Base-by-base conservation (phyloP, 2,329 filamentous ascomycete species). In the Diaporthe vexans region DNA sequence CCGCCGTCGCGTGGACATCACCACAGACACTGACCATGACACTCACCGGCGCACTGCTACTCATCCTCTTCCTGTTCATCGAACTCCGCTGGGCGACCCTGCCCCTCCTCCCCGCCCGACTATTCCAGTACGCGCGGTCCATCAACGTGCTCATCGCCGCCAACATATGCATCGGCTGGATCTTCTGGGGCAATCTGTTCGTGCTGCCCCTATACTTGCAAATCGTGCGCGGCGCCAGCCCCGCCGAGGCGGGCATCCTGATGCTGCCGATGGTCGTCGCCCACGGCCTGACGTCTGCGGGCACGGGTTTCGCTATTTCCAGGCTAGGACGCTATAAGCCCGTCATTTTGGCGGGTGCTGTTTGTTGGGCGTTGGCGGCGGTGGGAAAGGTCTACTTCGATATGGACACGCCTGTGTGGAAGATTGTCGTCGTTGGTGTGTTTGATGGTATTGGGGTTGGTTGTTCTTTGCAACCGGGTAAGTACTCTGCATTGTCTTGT, bases 141-240 rank as follows among this genome's bases (percentile, higher is more conserved):
- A 56, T 26, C 1, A 56, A 56, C 13, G 17, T 56, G 13, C 10
- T 56, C 11, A 29, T 56, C 17, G n/a, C 11, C 26, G 9, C 17
- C 52, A 56, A 56, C 24, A 6, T 56, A 7, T 15, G 13, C 26
- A 15, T 56, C 52, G 52, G 52, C 52, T 56, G 52, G 52, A 29
- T 56, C 19, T 56, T 15, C 52, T 56, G 52, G 52, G 52, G 52
- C 24, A 56, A 56, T 29, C 26, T 56, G 13, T 56, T 56, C 52
- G 17, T 56, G 4, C 52, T 56, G 4, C 52, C 52, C 4, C 17
- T 56, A 11, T 56, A 56, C 52, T 56, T 56, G 24, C 52, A 56
- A 15, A 29, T 15, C 24, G 52, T 56, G 5, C 52, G 52, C 6
- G 52, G 52, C 2, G 52, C 52, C 13, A 56, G 52, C 52, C 52